Percentiles rank a stretch among this genome's conserved stretches.
These are phyloP conservation scores for Chlamydomonas incerta DNA, from an alignment of 139 green algal genomes.

Conservation along the genomic window DNA sequence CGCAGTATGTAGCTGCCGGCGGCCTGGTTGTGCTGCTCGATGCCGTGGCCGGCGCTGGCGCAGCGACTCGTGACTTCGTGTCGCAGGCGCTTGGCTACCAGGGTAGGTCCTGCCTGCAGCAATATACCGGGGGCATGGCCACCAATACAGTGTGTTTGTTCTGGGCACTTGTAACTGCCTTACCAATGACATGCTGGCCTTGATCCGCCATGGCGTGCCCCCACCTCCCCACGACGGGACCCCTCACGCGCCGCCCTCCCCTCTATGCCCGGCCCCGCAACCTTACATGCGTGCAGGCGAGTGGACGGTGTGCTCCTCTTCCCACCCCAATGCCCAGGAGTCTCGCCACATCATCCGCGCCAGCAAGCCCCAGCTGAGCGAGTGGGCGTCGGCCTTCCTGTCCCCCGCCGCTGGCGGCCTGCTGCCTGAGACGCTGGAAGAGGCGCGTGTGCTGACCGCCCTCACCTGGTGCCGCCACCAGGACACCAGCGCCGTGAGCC, in stretches of 20 bases:
- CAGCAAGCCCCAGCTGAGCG: background rate
- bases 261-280: too few species aligned
- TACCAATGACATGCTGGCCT: background rate
- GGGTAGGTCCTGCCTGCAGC: background rate
- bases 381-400: background rate
- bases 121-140: background rate
- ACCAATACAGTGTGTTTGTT: background rate
- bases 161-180: background rate
- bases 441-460: background rate
- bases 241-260: too few species aligned
- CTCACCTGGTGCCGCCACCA: background rate
- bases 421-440: background rate
- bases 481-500: background rate
- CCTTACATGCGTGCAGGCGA: background rate
- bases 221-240: too few species aligned
- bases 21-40: conserved; percentile 18
- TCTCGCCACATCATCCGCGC: too few species aligned
- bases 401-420: too few species aligned
- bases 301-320: background rate
- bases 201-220: background rate
- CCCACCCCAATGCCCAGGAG: background rate
- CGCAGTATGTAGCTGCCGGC: background rate
- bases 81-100: background rate
- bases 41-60: background rate
- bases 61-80: background rate